Evolutionary conservation across 805 yeast genomes (phyloP), one percentile per base, ranked within the genome.

Genomic region (Candida patagonica): DNA sequence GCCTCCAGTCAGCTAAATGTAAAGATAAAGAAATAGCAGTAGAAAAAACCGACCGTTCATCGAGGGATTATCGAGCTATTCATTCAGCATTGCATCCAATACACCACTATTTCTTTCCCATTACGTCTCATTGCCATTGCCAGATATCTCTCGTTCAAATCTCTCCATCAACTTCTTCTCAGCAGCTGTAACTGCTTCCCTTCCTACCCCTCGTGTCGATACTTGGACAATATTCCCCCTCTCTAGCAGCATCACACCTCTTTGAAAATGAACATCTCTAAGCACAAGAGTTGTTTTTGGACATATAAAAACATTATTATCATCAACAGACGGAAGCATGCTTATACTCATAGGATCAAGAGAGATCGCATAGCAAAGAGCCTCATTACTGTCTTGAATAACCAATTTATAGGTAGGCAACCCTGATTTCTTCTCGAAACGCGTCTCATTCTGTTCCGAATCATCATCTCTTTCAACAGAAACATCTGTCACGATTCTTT

Each of bases 341-440:
- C 20, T 15, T 5, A 29, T 8, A 25, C 43, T 25, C 17, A 41
- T 24, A 19, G 37, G 37, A 22, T 43, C 25, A 13, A 41, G 21
- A 23, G 41, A 45, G 19, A 41, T 9, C 16, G 41, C 42, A 27
- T 38, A 43, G 26, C 24, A 26, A 24, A 23, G 15, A 15, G 21
- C 27, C 17, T 50, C 52, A 16, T 35, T 35, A 27, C 40, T 3
- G 37, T 51, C 52, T 33, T 49, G 50, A 7, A 50, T 22, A 16
- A 41, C 37, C 34, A 48, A 32, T 32, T 42, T 46, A 32, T 37
- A 30, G 7, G 39, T 41, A 5, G 21, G 19, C 13, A 13, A 12
- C 10, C n/a, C 20, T n/a, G 38, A 10, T 12, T 20, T 12, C n/a
- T 7, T 6, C 13, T 6, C 9, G 22, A 10, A 7, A 13, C 7